These are phyloP conservation scores for Termitomyces sp. DNA, from an alignment of 768 basidiomycete species.

Conservation along the genomic window DNA sequence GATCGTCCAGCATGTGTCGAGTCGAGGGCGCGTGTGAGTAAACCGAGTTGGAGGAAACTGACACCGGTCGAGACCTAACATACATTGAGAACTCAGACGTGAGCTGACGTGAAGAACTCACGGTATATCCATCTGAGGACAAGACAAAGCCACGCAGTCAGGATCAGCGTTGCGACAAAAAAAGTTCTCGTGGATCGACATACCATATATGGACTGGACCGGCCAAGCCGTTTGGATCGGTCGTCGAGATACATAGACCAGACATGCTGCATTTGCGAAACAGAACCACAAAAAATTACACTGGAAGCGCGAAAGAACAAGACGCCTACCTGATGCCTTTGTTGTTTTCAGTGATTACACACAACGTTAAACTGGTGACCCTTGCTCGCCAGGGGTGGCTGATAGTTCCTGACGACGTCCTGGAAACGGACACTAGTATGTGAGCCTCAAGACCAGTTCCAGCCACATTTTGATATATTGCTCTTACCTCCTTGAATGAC, in stretches of 20 bases:
- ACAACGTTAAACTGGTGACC: background rate
- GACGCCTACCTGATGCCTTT: background rate
- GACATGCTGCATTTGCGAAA: no score
- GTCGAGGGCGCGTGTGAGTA: constrained; percentile 43
- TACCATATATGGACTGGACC: constrained; percentile 13
- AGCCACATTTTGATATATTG: background rate
- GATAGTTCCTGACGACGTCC: background rate
- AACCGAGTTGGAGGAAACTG: no score
- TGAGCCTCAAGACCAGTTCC: no score
- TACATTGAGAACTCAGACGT: constrained; percentile 9
- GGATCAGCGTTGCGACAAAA: constrained; percentile 6
- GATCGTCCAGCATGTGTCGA: constrained; percentile 36
- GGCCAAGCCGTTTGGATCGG: background rate
- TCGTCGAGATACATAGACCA: constrained; percentile 41
- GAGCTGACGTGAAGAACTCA: constrained; percentile 1
- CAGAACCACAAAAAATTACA: no score
- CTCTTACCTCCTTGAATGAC: no score
- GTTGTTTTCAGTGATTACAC: background rate
- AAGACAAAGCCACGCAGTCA: background rate
- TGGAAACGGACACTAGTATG: background rate
- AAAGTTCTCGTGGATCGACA: constrained; percentile 10
- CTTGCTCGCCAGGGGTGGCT: background rate
- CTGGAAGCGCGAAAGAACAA: no score
- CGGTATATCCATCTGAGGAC: constrained; percentile 12
- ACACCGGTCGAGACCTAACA: no score